Evolutionary conservation across 2,329 filamentous ascomycete species (phyloP), one percentile per base, ranked within the genome.

Genomic region (Tolypocladium ovalisporum): DNA sequence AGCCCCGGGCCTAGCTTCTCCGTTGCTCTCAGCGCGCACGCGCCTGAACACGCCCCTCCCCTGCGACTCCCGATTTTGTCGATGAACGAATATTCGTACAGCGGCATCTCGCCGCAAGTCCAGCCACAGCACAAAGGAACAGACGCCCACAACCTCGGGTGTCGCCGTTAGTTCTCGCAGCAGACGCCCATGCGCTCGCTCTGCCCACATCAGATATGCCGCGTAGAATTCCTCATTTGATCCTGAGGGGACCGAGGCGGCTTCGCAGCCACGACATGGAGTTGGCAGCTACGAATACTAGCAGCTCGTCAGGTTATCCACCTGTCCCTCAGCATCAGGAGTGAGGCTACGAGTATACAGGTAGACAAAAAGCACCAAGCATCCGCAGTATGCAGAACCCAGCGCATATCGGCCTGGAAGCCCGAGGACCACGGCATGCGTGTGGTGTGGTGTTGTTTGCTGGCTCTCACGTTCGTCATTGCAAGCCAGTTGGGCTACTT

Each of bases 151-250:
- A 47, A 29, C 42, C n/a, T n/a, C n/a, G n/a, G n/a, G 24, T 47
- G 15, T 22, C 22, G 40, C 22, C 22, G 40, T 12, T 12, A 29
- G 44, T 17, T 15, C 13, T 3, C 44, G 44, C 39, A 42, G 39
- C 19, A 42, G 39, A 42, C 10, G 22, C 40, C 40, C 52, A 58
- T 53, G 39, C 54, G 51, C 57, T 57, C 54, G 51, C 57, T 57
- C 35, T 54, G 32, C 24, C 4, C 42, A 47, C 58, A 55, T 58
- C 56, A 58, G 56, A 56, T 58, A 56, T 60, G 58, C 53, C 55
- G 51, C 19, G 10, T 44, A 54, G 37, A 53, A 44, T 58, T 54
- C 39, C 57, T 57, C 37, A 29, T 57, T 58, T 35, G 44, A 55
- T 19, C 42, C 54, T 29, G 35, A 52, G 19, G 32, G 12, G 37